Percentiles rank a stretch among this genome's conserved stretches.
phyloP scores from a whole-genome alignment of 371 early-diverging fungal species.

The Cokeromyces recurvatus region DNA sequence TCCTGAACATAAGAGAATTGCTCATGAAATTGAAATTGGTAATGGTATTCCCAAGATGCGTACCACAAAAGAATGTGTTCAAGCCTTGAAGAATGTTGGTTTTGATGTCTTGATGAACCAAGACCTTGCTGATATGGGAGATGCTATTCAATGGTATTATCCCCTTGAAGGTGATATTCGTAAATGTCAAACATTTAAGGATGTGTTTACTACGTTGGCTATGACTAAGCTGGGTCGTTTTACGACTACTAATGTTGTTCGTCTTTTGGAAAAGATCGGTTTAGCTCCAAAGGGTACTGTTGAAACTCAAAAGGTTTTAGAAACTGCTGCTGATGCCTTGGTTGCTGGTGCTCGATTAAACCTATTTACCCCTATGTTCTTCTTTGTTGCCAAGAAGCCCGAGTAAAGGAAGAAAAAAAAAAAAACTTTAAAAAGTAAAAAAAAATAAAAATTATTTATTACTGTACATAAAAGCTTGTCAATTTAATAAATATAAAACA shows the following conservation, averaged over 20 bases:
- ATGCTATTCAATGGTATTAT: slow-evolving; percentile 72
- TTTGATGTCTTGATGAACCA: slow-evolving; percentile 69
- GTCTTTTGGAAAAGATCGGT: slow-evolving; percentile 68
- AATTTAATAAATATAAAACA: too few relatives aligned
- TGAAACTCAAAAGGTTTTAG: slow-evolving; percentile 71
- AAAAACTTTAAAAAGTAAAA: background rate
- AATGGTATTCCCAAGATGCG: slow-evolving; percentile 85
- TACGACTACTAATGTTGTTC: slow-evolving; percentile 59
- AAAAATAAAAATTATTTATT: background rate
- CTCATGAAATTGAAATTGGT: slow-evolving; percentile 78
- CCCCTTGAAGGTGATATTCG: slow-evolving; percentile 64
- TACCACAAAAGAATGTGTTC: slow-evolving; percentile 57
- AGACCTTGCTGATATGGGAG: slow-evolving; percentile 66
- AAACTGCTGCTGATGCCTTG: slow-evolving; percentile 72
- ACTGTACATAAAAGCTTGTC: too few relatives aligned
- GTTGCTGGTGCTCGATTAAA: slow-evolving; percentile 68
- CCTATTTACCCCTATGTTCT: slow-evolving; percentile 90
- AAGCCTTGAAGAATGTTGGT: slow-evolving; percentile 75
- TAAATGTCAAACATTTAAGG: slow-evolving; percentile 53
- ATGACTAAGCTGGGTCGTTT: slow-evolving; percentile 48
- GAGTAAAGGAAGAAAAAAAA: slow-evolving; percentile 1
- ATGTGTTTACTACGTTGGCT: slow-evolving; percentile 43
- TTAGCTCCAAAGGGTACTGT: slow-evolving; percentile 78
- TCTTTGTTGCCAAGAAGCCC: slow-evolving; percentile 85
- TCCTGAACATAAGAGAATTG: slow-evolving; percentile 65